Evolutionary conservation across 2,329 filamentous ascomycete species (phyloP), one percentile per base, ranked within the genome.

Genomic region (Pleoardoris graminearum): DNA sequence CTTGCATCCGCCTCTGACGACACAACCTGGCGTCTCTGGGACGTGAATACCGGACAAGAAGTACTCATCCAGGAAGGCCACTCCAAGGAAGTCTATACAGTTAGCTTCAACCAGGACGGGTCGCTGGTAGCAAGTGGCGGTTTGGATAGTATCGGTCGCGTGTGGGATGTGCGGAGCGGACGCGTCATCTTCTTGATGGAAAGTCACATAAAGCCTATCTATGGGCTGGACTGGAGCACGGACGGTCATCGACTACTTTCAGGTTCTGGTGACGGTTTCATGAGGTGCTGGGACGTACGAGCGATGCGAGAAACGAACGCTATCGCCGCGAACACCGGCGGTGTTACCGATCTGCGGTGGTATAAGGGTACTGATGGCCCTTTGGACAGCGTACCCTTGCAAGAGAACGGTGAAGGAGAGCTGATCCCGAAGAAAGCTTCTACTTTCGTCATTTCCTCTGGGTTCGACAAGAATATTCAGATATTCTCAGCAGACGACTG

Each of bases 401-500:
- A 82, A 1, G 70, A 82, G 4, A 84, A 87, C 53, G 85, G 86
- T 14, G 85, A 87, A 61, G 87, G 86, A n/a, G 81, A 75, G 63
- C 53, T 73, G 65, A 55, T 71, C 16, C 92, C 92, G 10, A 93
- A 91, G 76, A 95, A 91, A 69, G 87, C 90, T 0, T 90, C 92
- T 41, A 96, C 92, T 0, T 97, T 97, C 74, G 88, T 99, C 61
- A 87, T 97, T 3, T 91, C 87, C 3, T 86, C 87, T 62, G 94
- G 94, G 0, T 97, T 97, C 68, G 94, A 99, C 76, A 91, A 89
- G 72, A 93, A 91, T 63, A 88, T 99, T 75, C 96, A 97, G 70
- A 83, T 99, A 61, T 97, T 95, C 75, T 96, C 91, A 6, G 91
- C 91, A 2, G 94, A 99, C 71, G 93, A 99, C 75, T 99, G 94